These are phyloP conservation scores for Termitomyces sp. DNA, from an alignment of 768 basidiomycete genomes.

Conservation along the genomic window DNA sequence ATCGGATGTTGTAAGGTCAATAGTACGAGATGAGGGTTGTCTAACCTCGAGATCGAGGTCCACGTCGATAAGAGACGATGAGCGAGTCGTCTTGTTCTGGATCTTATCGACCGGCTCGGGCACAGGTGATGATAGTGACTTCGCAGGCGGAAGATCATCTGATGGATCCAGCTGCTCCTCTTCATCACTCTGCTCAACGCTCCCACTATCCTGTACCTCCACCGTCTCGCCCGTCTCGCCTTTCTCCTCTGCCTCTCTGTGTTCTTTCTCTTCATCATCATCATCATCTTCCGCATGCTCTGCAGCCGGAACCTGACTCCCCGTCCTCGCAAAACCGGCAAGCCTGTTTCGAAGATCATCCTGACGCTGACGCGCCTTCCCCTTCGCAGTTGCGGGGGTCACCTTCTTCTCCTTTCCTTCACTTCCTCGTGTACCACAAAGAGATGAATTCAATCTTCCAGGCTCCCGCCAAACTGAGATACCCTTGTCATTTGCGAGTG, in stretches of 20 bases:
- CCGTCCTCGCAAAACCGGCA: conserved; percentile 52
- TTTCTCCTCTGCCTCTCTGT: conserved; percentile 20
- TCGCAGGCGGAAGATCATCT: background rate
- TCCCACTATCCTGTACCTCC: background rate
- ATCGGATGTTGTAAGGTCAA: conserved; percentile 19
- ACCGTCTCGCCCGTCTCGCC: conserved; percentile 3
- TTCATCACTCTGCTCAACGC: background rate
- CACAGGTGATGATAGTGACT: background rate
- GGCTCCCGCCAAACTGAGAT: background rate
- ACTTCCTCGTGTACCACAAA: background rate
- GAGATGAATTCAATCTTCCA: background rate
- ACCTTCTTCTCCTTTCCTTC: background rate
- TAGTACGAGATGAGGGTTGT: conserved; percentile 6
- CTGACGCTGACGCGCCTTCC: conserved; percentile 1
- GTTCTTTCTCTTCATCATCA: conserved; percentile 18
- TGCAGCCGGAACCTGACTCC: conserved; percentile 32
- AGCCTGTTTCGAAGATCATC: conserved; percentile 46
- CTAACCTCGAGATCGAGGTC: conserved; percentile 15
- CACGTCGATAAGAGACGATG: conserved; percentile 21
- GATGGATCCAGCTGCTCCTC: background rate
- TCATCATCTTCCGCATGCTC: conserved; percentile 23
- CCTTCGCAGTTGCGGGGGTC: background rate
- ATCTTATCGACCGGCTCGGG: background rate
- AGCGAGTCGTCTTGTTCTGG: background rate
- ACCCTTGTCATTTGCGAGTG: background rate